phyloP scores from a whole-genome alignment of 352 stramenopile genomes.

The Phytopythium aichiense region DNA sequence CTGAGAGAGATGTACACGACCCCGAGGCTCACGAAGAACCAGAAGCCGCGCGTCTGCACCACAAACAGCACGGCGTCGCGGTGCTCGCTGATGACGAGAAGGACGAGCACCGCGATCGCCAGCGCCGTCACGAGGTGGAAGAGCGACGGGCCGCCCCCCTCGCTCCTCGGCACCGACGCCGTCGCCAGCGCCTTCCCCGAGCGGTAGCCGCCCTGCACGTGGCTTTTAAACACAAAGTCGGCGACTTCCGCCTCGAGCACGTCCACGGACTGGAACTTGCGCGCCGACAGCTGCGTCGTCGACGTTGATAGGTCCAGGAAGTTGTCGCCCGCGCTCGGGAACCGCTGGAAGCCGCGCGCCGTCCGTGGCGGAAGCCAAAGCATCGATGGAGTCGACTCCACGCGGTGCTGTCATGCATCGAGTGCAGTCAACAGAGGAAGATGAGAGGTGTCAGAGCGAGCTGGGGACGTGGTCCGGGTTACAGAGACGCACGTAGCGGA shows the following conservation, averaged over 20 bases:
- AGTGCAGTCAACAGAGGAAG: background rate
- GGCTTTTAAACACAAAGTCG: constrained; percentile 32
- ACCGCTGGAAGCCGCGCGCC: constrained; percentile 47
- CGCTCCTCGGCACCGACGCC: constrained; percentile 9
- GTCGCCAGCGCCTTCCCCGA: constrained; percentile 13
- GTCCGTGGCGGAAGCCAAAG: constrained; percentile 48
- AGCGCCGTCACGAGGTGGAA: constrained; percentile 37
- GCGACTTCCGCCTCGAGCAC: constrained; percentile 13
- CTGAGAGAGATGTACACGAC: constrained; percentile 62
- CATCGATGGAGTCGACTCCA: constrained; percentile 40
- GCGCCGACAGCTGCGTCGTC: background rate
- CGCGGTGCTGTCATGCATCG: constrained; percentile 28
- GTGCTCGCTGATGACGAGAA: constrained; percentile 35
- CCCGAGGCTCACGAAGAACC: constrained; percentile 43
- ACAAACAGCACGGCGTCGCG: constrained; percentile 28
- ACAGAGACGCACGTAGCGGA: constrained; percentile 26
- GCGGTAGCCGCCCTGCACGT: constrained; percentile 23
- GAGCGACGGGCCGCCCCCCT: constrained; percentile 12
- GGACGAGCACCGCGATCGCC: constrained; percentile 19
- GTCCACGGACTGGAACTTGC: constrained; percentile 10
- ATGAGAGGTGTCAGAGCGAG: background rate
- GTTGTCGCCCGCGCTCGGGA: constrained; percentile 47
- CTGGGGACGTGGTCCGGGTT: background rate
- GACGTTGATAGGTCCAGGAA: constrained; percentile 42
- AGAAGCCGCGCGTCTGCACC: constrained; percentile 38